Percentiles rank a stretch among this genome's conserved stretches.
phyloP scores from a whole-genome alignment of 306 rosid genomes.

The Vachellia collinsii region DNA sequence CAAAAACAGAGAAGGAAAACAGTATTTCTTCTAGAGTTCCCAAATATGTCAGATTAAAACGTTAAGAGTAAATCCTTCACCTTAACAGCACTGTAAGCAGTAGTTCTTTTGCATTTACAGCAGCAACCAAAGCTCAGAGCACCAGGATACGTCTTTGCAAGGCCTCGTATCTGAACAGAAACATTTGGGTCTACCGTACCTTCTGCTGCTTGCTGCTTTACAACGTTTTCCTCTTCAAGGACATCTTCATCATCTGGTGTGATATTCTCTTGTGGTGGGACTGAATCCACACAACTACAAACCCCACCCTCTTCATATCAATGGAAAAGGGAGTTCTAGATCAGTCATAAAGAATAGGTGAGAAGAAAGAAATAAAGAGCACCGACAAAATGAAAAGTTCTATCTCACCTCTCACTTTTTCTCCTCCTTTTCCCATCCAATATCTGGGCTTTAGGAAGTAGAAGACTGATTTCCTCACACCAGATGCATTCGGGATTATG shows the following conservation, averaged over 20 bases:
- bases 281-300: constrained; percentile 68
- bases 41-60: constrained; percentile 24
- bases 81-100: constrained; percentile 74
- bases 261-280: constrained; percentile 50
- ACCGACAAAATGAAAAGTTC: constrained; percentile 22
- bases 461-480: constrained; percentile 75
- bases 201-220: constrained; percentile 55
- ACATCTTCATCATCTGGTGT: constrained; percentile 89
- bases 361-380: constrained; percentile 33
- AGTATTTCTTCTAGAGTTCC: constrained; percentile 21
- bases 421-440: constrained; percentile 72
- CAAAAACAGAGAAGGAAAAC: constrained; percentile 22
- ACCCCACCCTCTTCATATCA: constrained; percentile 68
- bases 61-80: constrained; percentile 49
- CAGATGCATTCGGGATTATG: constrained; percentile 82
- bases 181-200: constrained; percentile 53
- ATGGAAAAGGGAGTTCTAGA: constrained; percentile 21
- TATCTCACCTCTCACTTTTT: constrained; percentile 72
- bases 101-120: constrained; percentile 58
- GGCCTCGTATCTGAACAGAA: constrained; percentile 87
- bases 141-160: constrained; percentile 79
- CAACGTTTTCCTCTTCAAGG: constrained; percentile 73
- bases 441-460: constrained; percentile 78
- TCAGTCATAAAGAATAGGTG: constrained; percentile 26
- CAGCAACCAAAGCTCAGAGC: constrained; percentile 55